Base-by-base conservation (phyloP, 495 filamentous ascomycete species). In the Trichoderma reesei region DNA sequence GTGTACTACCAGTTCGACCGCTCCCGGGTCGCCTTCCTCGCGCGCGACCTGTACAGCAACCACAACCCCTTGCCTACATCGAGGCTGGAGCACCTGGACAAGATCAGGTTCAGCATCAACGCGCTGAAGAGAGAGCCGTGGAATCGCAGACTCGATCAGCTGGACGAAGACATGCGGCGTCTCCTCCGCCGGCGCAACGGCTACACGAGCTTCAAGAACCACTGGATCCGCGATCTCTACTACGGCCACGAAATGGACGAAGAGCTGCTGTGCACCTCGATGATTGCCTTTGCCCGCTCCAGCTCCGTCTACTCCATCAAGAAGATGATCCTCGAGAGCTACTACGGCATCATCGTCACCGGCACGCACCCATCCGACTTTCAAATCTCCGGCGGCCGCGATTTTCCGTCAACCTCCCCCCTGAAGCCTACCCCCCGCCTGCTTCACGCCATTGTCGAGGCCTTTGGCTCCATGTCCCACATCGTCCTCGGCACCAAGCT, bases 391-490 rank as follows among this genome's bases (percentile, higher is more conserved):
- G 65, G 67, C n/a, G 62, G 61, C 5, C 8, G 7, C 0, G n/a
- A 34, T 33, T 54, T 69, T 0, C 14, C 60, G 0, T 59, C 41
- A 0, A 65, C 60, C 14, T 66, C 65, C 0, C 66, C 65, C 5
- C 34, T 75, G 46, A 65, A 26, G 3, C 76, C 76, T 10, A 71
- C 69, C 33, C 18, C 41, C 37, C 68, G 63, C 36, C 70, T 76
- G 6, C 66, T 78, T 60, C 60, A 72, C 16, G 68, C 76, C 1
- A 56, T 76, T 37, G 73, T 76, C 18, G 69, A 72, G 59, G 61
- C 69, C 11, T 78, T 74, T 41, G 68, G 74, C 36, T 68, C 68
- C n/a, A 75, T 75, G 38, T 68, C 65, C 0, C 72, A 76, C 66
- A 71, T 76, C 10, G 31, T 59, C 1, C 20, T 64, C 34, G 74